These are phyloP conservation scores for Tolypocladium paradoxum DNA, from an alignment of 2,329 filamentous ascomycete species.

Conservation along the genomic window DNA sequence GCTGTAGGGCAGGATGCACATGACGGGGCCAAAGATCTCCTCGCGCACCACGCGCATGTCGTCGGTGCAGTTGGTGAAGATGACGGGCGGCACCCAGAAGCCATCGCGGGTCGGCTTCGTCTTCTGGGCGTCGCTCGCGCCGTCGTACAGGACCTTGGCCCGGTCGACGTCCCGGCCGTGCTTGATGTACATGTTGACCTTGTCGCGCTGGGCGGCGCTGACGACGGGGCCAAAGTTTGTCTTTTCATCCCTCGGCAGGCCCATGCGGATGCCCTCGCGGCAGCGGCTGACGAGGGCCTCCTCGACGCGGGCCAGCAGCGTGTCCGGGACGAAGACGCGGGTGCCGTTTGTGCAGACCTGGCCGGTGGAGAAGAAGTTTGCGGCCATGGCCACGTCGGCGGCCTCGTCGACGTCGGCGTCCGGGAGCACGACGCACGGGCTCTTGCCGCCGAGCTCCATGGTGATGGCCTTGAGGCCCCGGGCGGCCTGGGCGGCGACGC, in stretches of 20 bases:
- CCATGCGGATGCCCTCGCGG: constrained; percentile 61
- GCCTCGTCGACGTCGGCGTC: constrained; percentile 70
- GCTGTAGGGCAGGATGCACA: constrained; percentile 68
- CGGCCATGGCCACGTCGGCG: constrained; percentile 86
- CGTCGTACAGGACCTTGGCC: constrained; percentile 65
- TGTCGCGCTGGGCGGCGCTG: constrained; percentile 61
- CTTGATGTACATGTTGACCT: constrained; percentile 66
- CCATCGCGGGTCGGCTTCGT: constrained; percentile 44
- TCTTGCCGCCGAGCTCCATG: constrained; percentile 87
- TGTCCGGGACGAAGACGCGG: constrained; percentile 66
- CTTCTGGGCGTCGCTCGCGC: constrained; percentile 43
- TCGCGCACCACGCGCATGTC: constrained; percentile 69
- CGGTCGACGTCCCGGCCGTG: constrained; percentile 65
- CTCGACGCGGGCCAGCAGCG: constrained; percentile 59
- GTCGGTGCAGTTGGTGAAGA: constrained; percentile 81
- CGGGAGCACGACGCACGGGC: constrained; percentile 66
- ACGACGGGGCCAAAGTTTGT: constrained; percentile 83
- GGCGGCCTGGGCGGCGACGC: constrained; percentile 66
- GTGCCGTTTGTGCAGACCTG: constrained; percentile 93
- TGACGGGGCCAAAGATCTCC: constrained; percentile 84
- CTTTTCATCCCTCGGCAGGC: constrained; percentile 56
- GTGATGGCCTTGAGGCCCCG: constrained; percentile 82
- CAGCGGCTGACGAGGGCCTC: constrained; percentile 41
- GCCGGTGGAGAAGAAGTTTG: constrained; percentile 84
- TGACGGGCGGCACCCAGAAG: constrained; percentile 76